Conservation (phyloP, 306 rosid genomes). For the Pterocarpus santalinus region DNA sequence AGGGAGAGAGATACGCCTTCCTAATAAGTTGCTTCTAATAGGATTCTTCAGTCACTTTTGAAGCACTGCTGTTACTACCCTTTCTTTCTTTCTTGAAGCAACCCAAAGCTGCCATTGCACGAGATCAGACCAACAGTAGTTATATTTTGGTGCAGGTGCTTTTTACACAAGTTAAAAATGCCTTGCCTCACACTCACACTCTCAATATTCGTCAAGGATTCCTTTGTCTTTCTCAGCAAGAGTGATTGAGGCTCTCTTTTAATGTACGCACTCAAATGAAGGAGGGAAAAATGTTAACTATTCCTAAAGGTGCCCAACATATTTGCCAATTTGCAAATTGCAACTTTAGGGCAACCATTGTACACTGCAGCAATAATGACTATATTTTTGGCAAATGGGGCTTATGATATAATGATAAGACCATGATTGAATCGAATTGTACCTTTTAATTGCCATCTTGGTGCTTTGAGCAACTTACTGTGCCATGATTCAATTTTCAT, state of each 20-base stretch:
- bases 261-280: background rate
- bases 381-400: constrained; percentile 24
- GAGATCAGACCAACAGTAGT: constrained; percentile 49
- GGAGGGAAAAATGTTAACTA: constrained; percentile 24
- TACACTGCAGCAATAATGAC: constrained; percentile 36
- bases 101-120: constrained; percentile 75
- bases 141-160: constrained; percentile 43
- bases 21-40: constrained; percentile 57
- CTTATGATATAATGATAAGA: constrained; percentile 51
- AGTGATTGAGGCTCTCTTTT: background rate
- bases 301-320: background rate
- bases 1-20: background rate
- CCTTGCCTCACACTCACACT: constrained; percentile 43
- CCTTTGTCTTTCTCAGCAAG: constrained; percentile 36
- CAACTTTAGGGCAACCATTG: constrained; percentile 25
- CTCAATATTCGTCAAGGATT: background rate
- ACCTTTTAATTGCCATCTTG: constrained; percentile 22
- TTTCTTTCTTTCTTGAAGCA: constrained; percentile 62
- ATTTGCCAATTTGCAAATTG: constrained; percentile 20
- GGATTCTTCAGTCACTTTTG: constrained; percentile 56
- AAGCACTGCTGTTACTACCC: constrained; percentile 19
- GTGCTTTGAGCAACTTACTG: background rate
- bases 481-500: constrained; percentile 24
- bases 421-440: constrained; percentile 52
- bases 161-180: constrained; percentile 32